Percentiles rank a stretch among this genome's conserved stretches.
phyloP scores from a whole-genome alignment of 2,329 filamentous ascomycete genomes.

The Aspergillus nomiae region DNA sequence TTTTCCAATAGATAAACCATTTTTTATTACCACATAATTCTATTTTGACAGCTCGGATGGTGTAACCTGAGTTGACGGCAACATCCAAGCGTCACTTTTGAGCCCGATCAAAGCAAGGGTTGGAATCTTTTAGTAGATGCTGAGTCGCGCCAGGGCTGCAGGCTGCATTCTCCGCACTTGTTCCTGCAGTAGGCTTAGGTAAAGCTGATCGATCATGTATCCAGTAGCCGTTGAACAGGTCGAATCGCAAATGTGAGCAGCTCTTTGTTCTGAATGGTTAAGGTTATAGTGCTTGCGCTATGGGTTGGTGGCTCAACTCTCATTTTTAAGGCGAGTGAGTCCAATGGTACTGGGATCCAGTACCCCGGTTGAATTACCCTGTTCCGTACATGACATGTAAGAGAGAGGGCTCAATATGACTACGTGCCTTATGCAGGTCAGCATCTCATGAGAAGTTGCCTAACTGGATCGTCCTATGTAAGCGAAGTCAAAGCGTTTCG shows the following conservation, averaged over 20 bases:
- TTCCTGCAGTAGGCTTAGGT: slow-evolving; percentile 41
- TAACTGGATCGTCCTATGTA: not conserved
- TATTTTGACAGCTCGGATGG: slow-evolving; percentile 2
- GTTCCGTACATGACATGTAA: slow-evolving; percentile 3
- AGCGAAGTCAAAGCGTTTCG: not conserved
- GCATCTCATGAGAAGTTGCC: slow-evolving; percentile 1
- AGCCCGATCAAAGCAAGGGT: slow-evolving; percentile 18
- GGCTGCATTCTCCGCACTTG: slow-evolving; percentile 29
- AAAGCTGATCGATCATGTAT: slow-evolving; percentile 22
- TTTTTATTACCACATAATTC: not conserved
- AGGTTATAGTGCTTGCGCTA: slow-evolving; percentile 1
- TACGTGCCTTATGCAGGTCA: slow-evolving; percentile 7
- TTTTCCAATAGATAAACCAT: not conserved
- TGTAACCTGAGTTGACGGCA: slow-evolving; percentile 1
- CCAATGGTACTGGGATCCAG: not conserved
- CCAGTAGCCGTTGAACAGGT: slow-evolving; percentile 24
- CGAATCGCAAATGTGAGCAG: slow-evolving; percentile 19
- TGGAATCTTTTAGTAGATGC: not conserved
- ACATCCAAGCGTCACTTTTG: slow-evolving; percentile 4
- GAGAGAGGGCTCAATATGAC: not conserved
- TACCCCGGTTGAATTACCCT: not conserved
- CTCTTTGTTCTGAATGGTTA: not conserved
- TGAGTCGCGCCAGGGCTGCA: slow-evolving; percentile 20
- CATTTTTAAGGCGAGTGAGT: slow-evolving; percentile 2
- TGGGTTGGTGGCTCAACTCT: slow-evolving; percentile 7